A percentile compares a stretch with the other conserved stretches of the same genome.
These are phyloP conservation scores for Spizellomyces sp. DNA, from an alignment of 192 early-diverging fungal species.

Conservation along the genomic window DNA sequence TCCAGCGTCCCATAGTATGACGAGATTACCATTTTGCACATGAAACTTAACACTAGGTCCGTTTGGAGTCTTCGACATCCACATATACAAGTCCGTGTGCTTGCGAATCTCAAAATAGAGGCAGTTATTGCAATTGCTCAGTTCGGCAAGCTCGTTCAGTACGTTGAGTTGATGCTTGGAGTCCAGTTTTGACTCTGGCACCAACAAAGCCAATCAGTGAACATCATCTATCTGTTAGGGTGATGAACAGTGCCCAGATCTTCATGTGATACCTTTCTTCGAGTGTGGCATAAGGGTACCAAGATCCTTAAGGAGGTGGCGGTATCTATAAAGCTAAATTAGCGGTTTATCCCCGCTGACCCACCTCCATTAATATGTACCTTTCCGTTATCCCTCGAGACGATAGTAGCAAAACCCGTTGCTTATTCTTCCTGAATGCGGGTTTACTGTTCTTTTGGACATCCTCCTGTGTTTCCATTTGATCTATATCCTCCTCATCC, in stretches of 20 bases:
- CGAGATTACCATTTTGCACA: slow-evolving; percentile 78
- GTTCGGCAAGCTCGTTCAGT: slow-evolving; percentile 93
- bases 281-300: slow-evolving; percentile 86
- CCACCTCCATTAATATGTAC: slow-evolving; percentile 39
- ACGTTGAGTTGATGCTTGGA: slow-evolving; percentile 83
- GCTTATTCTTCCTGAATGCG: slow-evolving; percentile 69
- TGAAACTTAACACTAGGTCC: slow-evolving; percentile 95
- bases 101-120: slow-evolving; percentile 95
- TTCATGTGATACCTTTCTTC: slow-evolving; percentile 70
- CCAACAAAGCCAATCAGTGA: neutral
- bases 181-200: slow-evolving; percentile 87
- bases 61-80: slow-evolving; percentile 92
- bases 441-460: slow-evolving; percentile 9
- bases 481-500: slow-evolving; percentile 27
- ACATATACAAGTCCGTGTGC: slow-evolving; percentile 92
- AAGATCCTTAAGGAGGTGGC: slow-evolving; percentile 92
- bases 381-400: slow-evolving; percentile 86
- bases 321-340: slow-evolving; percentile 58
- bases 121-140: slow-evolving; percentile 98
- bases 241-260: too few species aligned
- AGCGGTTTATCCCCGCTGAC: too few species aligned
- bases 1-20: neutral
- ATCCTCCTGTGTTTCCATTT: slow-evolving; percentile 1
- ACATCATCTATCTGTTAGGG: slow-evolving; percentile 1
- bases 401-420: slow-evolving; percentile 84